Conservation (phyloP, 2,329 filamentous ascomycete species). For the Penicillium sp. region DNA sequence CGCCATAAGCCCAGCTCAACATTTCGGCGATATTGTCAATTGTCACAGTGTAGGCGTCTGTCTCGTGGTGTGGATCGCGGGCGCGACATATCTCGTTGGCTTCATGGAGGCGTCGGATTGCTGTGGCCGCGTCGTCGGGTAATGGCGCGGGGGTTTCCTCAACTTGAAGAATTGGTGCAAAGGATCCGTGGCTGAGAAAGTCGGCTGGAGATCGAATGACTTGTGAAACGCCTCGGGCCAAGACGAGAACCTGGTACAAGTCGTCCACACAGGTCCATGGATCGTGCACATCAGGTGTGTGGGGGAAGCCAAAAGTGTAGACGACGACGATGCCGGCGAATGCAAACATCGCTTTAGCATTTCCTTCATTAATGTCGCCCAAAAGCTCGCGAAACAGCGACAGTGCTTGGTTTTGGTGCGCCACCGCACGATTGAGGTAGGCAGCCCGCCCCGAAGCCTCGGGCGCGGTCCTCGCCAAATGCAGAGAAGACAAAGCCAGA, state of each 20-base stretch:
- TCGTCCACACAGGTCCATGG: constrained; percentile 32
- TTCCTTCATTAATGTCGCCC: constrained; percentile 32
- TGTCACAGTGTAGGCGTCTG: constrained; percentile 20
- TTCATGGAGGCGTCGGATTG: constrained; percentile 25
- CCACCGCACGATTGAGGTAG: constrained; percentile 38
- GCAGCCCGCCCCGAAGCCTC: constrained; percentile 20
- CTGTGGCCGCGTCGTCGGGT: constrained; percentile 18
- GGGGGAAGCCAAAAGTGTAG: constrained; percentile 39
- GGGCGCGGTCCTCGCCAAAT: constrained; percentile 32
- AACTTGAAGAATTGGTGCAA: constrained; percentile 29
- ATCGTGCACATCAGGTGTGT: constrained; percentile 26
- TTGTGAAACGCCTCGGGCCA: constrained; percentile 36
- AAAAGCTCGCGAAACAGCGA: constrained; percentile 35
- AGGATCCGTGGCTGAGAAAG: constrained; percentile 25
- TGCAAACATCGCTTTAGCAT: constrained; percentile 42
- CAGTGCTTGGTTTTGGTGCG: constrained; percentile 35
- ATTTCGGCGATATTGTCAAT: constrained; percentile 31
- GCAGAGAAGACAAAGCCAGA: constrained; percentile 34
- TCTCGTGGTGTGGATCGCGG: constrained; percentile 23
- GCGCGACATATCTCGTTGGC: constrained; percentile 26
- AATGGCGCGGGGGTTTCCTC: constrained; percentile 21
- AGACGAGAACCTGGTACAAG: constrained; percentile 32
- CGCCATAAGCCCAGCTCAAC: constrained; percentile 23
- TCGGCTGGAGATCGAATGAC: constrained; percentile 28
- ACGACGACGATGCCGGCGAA: constrained; percentile 38